Evolutionary conservation across 129 eudicot genomes (phyloP).

Genomic region (Centrapalus pauciflorus): DNA sequence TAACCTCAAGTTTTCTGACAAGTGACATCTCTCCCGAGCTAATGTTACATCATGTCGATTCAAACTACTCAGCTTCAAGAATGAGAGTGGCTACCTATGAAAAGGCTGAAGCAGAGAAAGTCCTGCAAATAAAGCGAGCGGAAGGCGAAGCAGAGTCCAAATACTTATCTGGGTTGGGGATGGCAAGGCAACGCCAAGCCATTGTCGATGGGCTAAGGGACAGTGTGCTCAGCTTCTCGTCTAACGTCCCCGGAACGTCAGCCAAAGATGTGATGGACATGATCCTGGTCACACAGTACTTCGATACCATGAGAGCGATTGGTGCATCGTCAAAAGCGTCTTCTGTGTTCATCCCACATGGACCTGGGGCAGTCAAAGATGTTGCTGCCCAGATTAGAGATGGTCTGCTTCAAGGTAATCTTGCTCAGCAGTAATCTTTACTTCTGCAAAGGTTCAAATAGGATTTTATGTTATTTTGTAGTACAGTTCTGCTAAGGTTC

Average conservation of each 20-base stretch:
- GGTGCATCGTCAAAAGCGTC: conserved; percentile 79
- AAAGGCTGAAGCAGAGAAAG: conserved; percentile 86
- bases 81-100: conserved; percentile 75
- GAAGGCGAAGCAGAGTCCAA: conserved; percentile 89
- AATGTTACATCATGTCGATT: too few relatives aligned
- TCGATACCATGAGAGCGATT: conserved; percentile 84
- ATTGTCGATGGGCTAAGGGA: conserved; percentile 86
- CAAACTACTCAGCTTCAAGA: conserved; percentile 95
- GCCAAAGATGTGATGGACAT: conserved; percentile 92
- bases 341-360: conserved; percentile 81
- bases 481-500: too few relatives aligned
- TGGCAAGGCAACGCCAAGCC: conserved; percentile 87
- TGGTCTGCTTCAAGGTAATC: conserved; percentile 78
- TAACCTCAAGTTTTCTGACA: too few relatives aligned
- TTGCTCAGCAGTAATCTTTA: too few relatives aligned
- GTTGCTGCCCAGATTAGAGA: conserved; percentile 86
- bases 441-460: too few relatives aligned
- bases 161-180: conserved; percentile 71
- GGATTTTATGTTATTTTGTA: too few relatives aligned
- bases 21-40: too few relatives aligned
- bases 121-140: conserved; percentile 73
- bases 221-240: conserved; percentile 77
- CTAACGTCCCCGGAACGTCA: conserved; percentile 73
- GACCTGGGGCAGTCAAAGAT: conserved; percentile 88
- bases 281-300: conserved; percentile 85